A percentile compares a stretch with the other conserved stretches of the same genome.
Conservation (phyloP, 2,329 filamentous ascomycete genomes). For the Cladosporium sp. region DNA sequence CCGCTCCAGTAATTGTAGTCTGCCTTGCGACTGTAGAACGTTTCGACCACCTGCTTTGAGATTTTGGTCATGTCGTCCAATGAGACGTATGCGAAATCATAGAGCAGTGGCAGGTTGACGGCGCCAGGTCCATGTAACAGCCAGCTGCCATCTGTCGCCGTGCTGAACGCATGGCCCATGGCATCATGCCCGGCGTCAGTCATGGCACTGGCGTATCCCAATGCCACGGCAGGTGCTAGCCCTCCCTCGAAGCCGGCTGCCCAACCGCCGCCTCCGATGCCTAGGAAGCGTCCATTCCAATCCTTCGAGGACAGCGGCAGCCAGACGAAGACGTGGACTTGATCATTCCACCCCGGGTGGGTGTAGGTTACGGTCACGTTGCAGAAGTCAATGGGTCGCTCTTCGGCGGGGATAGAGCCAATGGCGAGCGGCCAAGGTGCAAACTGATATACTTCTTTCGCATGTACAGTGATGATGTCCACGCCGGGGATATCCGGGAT, state of each 20-base stretch:
- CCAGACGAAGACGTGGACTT: constrained; percentile 30
- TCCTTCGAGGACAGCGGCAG: constrained; percentile 25
- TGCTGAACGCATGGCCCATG: constrained; percentile 17
- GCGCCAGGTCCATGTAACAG: constrained; percentile 37
- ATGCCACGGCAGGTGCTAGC: constrained; percentile 34
- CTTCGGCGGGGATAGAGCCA: background rate
- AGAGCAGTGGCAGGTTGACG: constrained; percentile 43
- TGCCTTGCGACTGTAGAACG: constrained; percentile 36
- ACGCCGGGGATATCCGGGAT: background rate
- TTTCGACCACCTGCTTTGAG: constrained; percentile 29
- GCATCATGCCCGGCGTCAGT: constrained; percentile 42
- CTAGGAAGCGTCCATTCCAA: constrained; percentile 28
- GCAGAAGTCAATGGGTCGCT: constrained; percentile 27
- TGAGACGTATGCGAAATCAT: constrained; percentile 43
- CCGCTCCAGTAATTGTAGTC: constrained; percentile 46
- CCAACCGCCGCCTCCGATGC: constrained; percentile 39
- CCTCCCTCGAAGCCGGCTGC: constrained; percentile 35
- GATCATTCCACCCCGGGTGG: constrained; percentile 34
- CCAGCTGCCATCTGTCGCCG: constrained; percentile 11
- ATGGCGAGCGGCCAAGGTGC: background rate
- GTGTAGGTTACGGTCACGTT: constrained; percentile 37
- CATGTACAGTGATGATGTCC: background rate
- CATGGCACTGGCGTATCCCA: constrained; percentile 38
- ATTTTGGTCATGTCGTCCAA: constrained; percentile 26
- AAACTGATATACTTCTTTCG: background rate